phyloP scores from a whole-genome alignment of 2,329 filamentous ascomycete genomes.

The Aureobasidium namibiae region DNA sequence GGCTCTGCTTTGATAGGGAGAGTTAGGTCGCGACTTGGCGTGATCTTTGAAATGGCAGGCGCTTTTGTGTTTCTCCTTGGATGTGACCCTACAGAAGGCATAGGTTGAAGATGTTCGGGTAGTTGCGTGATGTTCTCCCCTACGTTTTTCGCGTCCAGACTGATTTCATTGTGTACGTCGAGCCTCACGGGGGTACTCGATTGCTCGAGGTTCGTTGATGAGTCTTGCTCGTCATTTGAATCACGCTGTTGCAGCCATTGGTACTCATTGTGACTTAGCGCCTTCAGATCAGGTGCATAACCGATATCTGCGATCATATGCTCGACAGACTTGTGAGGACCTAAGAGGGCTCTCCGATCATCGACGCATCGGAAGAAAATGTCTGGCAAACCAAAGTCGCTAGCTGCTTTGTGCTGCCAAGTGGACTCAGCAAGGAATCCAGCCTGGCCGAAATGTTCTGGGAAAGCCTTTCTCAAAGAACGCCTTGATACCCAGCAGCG shows the following conservation, averaged over 20 bases:
- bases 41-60: neutral
- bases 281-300: neutral
- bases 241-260: neutral
- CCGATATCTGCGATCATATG: neutral
- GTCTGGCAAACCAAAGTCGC: neutral
- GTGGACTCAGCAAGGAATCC: neutral
- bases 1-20: neutral
- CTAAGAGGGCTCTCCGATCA: neutral
- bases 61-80: neutral
- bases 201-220: neutral
- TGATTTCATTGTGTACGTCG: neutral
- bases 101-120: neutral
- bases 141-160: neutral
- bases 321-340: neutral
- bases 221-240: neutral
- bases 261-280: neutral
- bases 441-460: neutral
- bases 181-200: too few relatives aligned
- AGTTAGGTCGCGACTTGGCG: neutral
- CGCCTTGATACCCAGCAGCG: neutral
- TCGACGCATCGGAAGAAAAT: neutral
- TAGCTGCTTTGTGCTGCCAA: neutral
- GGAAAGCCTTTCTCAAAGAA: neutral
- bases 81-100: neutral
- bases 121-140: neutral